Evolutionary conservation across 768 basidiomycete genomes (phyloP), one percentile per base, ranked within the genome.

Genomic region (Cubamyces sp.): DNA sequence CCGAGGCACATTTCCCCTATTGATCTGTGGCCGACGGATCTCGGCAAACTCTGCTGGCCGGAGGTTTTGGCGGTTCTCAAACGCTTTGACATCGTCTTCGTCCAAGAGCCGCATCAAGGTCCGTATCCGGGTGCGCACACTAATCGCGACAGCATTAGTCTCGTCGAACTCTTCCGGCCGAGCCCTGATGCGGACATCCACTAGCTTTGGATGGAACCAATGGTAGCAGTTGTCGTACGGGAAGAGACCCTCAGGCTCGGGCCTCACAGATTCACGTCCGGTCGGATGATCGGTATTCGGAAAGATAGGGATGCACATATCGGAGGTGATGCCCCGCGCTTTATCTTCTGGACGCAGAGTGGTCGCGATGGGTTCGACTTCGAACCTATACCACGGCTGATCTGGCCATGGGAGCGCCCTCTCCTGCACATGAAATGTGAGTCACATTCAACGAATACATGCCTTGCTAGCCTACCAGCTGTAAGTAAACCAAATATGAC

Each of bases 291-390:
- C 6, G 54, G 41, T 45, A 26, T 55, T 55, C 18, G 54, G 54
- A 25, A 42, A 42, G 41, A 55, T 55, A 1, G 54, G 54, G 12
- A 26, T 43, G 42, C 54, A 55, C 54, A 55, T 43, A 14, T 57
- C 56, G n/a, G 56, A 3, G 11, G 56, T 26, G 21, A 49, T 28
- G 21, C 28, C 26, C 5, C 18, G 15, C n/a, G 30, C 34, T 6
- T 18, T 5, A 5, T 51, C 34, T 30, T 37, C 30, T 6, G 50
- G 25, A 3, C 50, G 28, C 6, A 51, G 5, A 21, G 18, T 16
- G 14, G 30, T 28, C 16, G 18, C 50, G 25, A 51, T 37, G 18
- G 50, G 50, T 11, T 21, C 26, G 48, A 51, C 18, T 9, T 51
- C 1, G 34, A 25, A 51, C 18, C 50, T 25, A 30, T 51, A 51